Conservation (phyloP, 2,329 filamentous ascomycete genomes). For the Penicillium janthinellum region DNA sequence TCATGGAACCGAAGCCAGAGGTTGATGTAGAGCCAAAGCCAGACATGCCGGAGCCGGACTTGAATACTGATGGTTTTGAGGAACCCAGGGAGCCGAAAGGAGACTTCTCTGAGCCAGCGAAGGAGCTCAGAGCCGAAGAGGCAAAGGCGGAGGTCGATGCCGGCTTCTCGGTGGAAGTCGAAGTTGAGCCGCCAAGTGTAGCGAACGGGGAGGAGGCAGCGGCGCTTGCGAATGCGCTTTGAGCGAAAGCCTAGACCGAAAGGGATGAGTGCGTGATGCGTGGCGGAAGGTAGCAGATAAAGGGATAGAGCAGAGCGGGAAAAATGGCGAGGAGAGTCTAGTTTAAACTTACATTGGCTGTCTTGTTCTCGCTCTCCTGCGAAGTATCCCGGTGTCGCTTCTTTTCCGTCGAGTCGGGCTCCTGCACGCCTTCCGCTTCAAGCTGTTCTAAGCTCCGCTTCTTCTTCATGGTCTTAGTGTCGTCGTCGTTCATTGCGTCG, state of each 20-base stretch:
- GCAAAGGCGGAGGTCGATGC: constrained; percentile 67
- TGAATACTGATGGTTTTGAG: constrained; percentile 48
- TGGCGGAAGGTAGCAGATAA: neutral
- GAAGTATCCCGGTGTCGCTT: constrained; percentile 48
- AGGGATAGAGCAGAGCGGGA: neutral
- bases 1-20: constrained; percentile 44
- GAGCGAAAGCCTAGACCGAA: constrained; percentile 30
- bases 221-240: constrained; percentile 47
- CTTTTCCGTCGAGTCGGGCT: constrained; percentile 43
- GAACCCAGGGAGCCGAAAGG: constrained; percentile 63
- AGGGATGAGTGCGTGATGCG: constrained; percentile 1
- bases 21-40: constrained; percentile 37
- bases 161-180: constrained; percentile 32
- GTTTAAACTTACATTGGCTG: constrained; percentile 28
- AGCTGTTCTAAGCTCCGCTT: constrained; percentile 49
- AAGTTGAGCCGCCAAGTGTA: constrained; percentile 34
- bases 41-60: constrained; percentile 26
- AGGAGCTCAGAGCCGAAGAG: constrained; percentile 67
- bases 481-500: constrained; percentile 23
- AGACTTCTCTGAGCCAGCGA: constrained; percentile 63
- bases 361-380: constrained; percentile 36
- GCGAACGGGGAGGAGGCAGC: constrained; percentile 49
- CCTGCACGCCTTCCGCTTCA: constrained; percentile 34
- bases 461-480: constrained; percentile 42
- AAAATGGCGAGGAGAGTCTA: neutral